Conservation (phyloP, 2,329 filamentous ascomycete genomes). For the Hortaea sp. region DNA sequence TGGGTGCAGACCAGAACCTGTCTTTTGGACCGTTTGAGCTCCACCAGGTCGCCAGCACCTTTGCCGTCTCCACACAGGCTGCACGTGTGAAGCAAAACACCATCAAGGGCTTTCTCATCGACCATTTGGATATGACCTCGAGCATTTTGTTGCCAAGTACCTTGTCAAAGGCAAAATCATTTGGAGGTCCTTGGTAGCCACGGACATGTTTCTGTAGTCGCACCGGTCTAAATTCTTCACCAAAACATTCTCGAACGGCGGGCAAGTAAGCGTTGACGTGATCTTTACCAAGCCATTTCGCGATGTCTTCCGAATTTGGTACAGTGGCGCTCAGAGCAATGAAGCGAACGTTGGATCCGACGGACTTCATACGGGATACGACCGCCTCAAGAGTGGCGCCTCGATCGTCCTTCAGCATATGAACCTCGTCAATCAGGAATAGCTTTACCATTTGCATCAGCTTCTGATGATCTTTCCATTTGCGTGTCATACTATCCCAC, state of each 20-base stretch:
- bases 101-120: slow-evolving; percentile 64
- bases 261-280: slow-evolving; percentile 50
- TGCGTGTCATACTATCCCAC: slow-evolving; percentile 81
- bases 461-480: slow-evolving; percentile 71
- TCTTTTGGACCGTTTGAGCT: slow-evolving; percentile 38
- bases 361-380: slow-evolving; percentile 78
- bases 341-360: slow-evolving; percentile 65
- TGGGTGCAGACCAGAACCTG: slow-evolving; percentile 55
- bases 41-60: slow-evolving; percentile 58
- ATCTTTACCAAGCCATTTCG: slow-evolving; percentile 65
- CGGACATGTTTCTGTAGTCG: slow-evolving; percentile 66
- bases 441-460: slow-evolving; percentile 67
- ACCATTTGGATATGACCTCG: slow-evolving; percentile 56
- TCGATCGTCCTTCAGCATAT: slow-evolving; percentile 70
- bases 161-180: slow-evolving; percentile 71
- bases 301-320: slow-evolving; percentile 72
- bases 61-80: slow-evolving; percentile 59
- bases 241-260: slow-evolving; percentile 59
- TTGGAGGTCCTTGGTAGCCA: slow-evolving; percentile 53
- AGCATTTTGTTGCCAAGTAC: slow-evolving; percentile 55
- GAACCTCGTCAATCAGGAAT: slow-evolving; percentile 79
- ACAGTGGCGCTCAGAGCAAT: slow-evolving; percentile 75
- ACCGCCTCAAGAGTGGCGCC: slow-evolving; percentile 75
- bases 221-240: slow-evolving; percentile 71
- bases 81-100: slow-evolving; percentile 73